These are phyloP conservation scores for Candolleomyces aberdarensis DNA, from an alignment of 768 basidiomycete species.

Conservation along the genomic window DNA sequence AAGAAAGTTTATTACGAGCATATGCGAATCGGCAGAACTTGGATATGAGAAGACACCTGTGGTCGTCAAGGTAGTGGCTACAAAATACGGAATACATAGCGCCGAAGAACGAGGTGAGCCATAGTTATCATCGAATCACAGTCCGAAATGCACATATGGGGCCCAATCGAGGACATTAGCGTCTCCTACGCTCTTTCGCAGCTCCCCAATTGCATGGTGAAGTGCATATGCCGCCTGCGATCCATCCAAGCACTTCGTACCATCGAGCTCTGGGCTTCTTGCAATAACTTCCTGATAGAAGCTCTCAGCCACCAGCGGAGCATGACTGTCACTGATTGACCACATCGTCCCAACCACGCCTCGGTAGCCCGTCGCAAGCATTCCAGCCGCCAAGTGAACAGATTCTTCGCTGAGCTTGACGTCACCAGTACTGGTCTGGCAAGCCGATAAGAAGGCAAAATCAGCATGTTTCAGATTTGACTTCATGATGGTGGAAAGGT, in stretches of 20 bases:
- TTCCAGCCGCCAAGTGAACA: conserved; percentile 18
- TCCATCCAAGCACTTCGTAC: background rate
- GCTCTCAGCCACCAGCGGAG: conserved; percentile 9
- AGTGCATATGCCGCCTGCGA: conserved; percentile 4
- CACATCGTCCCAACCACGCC: conserved; percentile 18
- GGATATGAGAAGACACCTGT: too few species aligned
- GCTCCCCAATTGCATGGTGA: conserved; percentile 3
- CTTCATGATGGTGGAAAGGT: conserved; percentile 12
- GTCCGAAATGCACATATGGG: conserved; percentile 12
- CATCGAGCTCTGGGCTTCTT: background rate
- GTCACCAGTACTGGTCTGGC: conserved; percentile 16
- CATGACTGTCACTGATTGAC: conserved; percentile 13
- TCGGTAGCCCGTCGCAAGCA: conserved; percentile 17
- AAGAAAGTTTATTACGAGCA: too few species aligned
- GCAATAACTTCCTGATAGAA: background rate
- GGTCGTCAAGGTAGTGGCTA: too few species aligned
- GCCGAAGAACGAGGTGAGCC: too few species aligned
- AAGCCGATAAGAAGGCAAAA: conserved; percentile 16
- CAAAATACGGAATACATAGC: too few species aligned
- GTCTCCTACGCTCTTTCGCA: background rate
- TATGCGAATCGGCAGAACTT: too few species aligned
- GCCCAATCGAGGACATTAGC: conserved; percentile 7
- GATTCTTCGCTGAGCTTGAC: conserved; percentile 13
- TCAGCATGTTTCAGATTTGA: conserved; percentile 7
- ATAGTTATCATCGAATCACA: background rate